Percentiles rank a stretch among this genome's conserved stretches.
These are phyloP conservation scores for Botryotinia narcissicola DNA, from an alignment of 2,329 filamentous ascomycete genomes.

Conservation along the genomic window DNA sequence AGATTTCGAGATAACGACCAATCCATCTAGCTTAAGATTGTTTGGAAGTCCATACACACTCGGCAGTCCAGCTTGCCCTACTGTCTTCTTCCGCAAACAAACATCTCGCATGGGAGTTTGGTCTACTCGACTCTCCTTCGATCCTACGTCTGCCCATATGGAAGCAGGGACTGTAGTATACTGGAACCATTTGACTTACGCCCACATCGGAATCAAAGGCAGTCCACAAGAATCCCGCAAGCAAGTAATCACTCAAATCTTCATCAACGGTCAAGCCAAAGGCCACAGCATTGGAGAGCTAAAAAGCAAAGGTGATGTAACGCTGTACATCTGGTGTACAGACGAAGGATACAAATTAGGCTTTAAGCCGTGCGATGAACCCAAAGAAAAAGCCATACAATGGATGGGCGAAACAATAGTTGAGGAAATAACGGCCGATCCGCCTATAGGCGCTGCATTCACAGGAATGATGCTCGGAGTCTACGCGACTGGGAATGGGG, in stretches of 20 bases:
- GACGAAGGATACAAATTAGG: neutral
- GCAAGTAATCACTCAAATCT: neutral
- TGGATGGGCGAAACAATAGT: conserved; percentile 9
- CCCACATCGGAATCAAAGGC: neutral
- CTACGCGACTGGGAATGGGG: neutral
- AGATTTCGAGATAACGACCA: neutral
- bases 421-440: conserved; percentile 1
- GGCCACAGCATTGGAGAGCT: neutral
- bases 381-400: neutral
- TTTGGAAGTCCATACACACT: conserved; percentile 1
- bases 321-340: neutral
- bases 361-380: neutral
- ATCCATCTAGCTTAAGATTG: neutral
- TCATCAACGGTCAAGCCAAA: neutral
- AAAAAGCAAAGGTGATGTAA: neutral
- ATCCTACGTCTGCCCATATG: neutral
- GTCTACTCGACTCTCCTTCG: conserved; percentile 2
- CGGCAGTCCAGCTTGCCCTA: neutral
- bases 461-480: conserved; percentile 14
- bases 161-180: conserved; percentile 9
- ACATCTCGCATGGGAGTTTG: conserved; percentile 5
- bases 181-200: neutral
- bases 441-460: neutral
- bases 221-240: neutral
- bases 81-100: conserved; percentile 10